Base-by-base conservation (phyloP, 306 rosid genomes). In the Cicer cuneatum region DNA sequence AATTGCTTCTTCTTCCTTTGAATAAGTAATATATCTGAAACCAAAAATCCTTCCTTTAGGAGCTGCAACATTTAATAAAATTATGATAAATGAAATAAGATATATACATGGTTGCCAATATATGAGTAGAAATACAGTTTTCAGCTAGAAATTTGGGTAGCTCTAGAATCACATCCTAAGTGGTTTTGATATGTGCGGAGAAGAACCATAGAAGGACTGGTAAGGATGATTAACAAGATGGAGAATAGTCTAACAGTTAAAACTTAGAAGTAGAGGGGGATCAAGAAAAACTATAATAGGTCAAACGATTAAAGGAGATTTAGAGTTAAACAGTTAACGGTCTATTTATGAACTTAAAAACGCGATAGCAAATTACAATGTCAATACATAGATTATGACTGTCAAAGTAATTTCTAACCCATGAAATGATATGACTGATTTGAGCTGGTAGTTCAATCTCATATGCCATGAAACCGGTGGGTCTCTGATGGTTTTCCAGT, bases 1-100 rank as follows among this genome's bases (percentile, higher is more conserved):
- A 87, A 95, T 80, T 10, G 99, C 98, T 84, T 95, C 99, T 63
- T 92, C 98, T 80, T 95, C 99, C 84, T 86, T 95, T 14, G 96
- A 84, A 82, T 92, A 95, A 56, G 99, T 95, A 82, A 95, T 95
- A 95, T 95, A 95, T 86, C 99, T 95, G 90, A 56, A 67, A 71
- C 74, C 37, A 60, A 72, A 69, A 48, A 57, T 12, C 19, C 8
- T 59, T 35, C 66, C 35, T 11, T 77, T 52, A 77, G 60, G 48
- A 73, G 76, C 63, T 49, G 38, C 39, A 7, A 58, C 24, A 29
- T 40, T 49, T 66, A 61, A 53, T 37, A 52, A 62, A 53, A 47
- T 56, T 11, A 41, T 39, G 47, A 63, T 9, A 48, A 8, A 40
- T 40, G n/a, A 14, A 39, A 64, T 41, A 16, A 10, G 35, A 40